phyloP scores from a whole-genome alignment of 164 flowering plant species.

The Magnolia kwangsiensis region DNA sequence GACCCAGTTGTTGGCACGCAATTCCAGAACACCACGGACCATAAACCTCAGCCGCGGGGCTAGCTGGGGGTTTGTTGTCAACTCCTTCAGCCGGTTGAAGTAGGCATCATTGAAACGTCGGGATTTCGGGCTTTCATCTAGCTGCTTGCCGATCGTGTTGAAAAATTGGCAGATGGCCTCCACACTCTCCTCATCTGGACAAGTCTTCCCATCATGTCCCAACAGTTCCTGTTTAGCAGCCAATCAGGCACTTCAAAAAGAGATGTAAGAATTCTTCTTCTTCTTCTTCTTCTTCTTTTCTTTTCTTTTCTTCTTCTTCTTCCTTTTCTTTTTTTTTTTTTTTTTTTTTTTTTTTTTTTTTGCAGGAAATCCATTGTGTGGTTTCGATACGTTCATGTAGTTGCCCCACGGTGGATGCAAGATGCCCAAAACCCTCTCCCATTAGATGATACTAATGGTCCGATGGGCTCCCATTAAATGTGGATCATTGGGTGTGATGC shows the following conservation, averaged over 20 bases:
- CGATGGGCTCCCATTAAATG: no score
- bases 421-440: no score
- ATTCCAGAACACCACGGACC: constrained; percentile 81
- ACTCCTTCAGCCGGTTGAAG: constrained; percentile 67
- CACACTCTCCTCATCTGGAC: constrained; percentile 95
- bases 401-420: no score
- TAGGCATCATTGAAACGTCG: constrained; percentile 70
- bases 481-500: no score
- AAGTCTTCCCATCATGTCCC: constrained; percentile 60
- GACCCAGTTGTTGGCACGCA: constrained; percentile 81
- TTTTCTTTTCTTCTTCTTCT: no score
- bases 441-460: no score
- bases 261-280: background rate
- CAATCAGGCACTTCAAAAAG: background rate
- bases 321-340: no score
- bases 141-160: constrained; percentile 91
- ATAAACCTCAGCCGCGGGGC: constrained; percentile 76
- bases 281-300: no score
- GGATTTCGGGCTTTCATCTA: constrained; percentile 74
- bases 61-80: constrained; percentile 62
- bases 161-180: constrained; percentile 98
- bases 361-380: no score
- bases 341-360: no score
- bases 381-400: no score
- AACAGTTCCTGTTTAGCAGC: constrained; percentile 65